phyloP scores from a whole-genome alignment of 2,329 filamentous ascomycete species.

The Colletotrichum spaethianum region DNA sequence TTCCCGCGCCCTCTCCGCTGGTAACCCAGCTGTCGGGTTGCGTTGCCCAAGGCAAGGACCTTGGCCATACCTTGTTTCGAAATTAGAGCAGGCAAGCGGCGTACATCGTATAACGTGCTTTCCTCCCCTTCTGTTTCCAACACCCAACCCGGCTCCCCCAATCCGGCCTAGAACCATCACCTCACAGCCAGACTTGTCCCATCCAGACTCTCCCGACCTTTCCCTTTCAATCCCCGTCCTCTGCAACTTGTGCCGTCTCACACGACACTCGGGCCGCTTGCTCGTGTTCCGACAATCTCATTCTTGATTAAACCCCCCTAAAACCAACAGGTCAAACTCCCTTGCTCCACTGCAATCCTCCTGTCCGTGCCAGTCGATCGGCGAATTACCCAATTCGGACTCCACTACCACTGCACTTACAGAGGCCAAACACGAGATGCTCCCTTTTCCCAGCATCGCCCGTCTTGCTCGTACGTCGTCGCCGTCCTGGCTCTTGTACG shows the following conservation, averaged over 20 bases:
- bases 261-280: constrained; percentile 12
- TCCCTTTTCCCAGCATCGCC: background rate
- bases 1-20: constrained; percentile 9
- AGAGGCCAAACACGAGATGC: background rate
- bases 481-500: background rate
- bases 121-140: background rate
- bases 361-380: constrained; percentile 15
- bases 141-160: background rate
- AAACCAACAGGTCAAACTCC: constrained; percentile 1
- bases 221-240: background rate
- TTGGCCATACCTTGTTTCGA: background rate
- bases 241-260: background rate
- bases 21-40: constrained; percentile 33
- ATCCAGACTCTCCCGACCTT: background rate
- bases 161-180: background rate
- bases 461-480: background rate
- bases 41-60: background rate
- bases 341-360: constrained; percentile 6
- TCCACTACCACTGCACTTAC: background rate
- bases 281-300: constrained; percentile 2
- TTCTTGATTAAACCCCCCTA: background rate
- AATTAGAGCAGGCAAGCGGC: background rate
- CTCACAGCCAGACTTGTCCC: background rate
- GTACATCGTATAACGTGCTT: background rate
- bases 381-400: constrained; percentile 16